Percentiles rank a stretch among this genome's conserved stretches.
These are phyloP conservation scores for Casuarina glauca DNA, from an alignment of 306 rosid genomes.

Conservation along the genomic window DNA sequence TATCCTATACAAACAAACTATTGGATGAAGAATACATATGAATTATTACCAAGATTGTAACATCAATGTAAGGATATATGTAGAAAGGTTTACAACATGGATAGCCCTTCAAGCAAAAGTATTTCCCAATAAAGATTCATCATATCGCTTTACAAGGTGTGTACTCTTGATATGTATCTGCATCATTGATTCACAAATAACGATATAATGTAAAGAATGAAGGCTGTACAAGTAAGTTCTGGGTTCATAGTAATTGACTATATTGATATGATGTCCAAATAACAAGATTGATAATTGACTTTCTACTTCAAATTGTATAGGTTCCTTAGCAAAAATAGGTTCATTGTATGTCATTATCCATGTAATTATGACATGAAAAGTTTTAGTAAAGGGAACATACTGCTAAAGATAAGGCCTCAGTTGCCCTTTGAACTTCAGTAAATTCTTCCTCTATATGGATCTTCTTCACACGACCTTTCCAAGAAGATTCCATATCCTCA, in stretches of 20 bases:
- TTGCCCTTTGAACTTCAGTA: constrained; percentile 70
- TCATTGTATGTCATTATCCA: not conserved
- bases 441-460: constrained; percentile 66
- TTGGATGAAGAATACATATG: not conserved
- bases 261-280: too few species aligned
- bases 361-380: not conserved
- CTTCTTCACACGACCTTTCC: constrained; percentile 91
- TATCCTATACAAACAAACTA: not conserved
- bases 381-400: constrained; percentile 51
- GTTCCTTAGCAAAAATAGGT: too few species aligned
- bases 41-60: not conserved
- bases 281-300: too few species aligned
- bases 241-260: too few species aligned
- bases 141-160: not conserved
- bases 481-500: constrained; percentile 88
- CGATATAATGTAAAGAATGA: not conserved
- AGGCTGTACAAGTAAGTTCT: not conserved
- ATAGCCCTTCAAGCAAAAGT: not conserved
- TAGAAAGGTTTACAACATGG: not conserved
- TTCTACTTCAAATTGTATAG: too few species aligned
- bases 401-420: constrained; percentile 69
- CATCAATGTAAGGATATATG: not conserved
- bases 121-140: not conserved
- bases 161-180: not conserved
- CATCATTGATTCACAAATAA: not conserved